Evolutionary conservation across 2,329 filamentous ascomycete genomes (phyloP), one percentile per base, ranked within the genome.

Genomic region (Sporothrix brasiliensis): DNA sequence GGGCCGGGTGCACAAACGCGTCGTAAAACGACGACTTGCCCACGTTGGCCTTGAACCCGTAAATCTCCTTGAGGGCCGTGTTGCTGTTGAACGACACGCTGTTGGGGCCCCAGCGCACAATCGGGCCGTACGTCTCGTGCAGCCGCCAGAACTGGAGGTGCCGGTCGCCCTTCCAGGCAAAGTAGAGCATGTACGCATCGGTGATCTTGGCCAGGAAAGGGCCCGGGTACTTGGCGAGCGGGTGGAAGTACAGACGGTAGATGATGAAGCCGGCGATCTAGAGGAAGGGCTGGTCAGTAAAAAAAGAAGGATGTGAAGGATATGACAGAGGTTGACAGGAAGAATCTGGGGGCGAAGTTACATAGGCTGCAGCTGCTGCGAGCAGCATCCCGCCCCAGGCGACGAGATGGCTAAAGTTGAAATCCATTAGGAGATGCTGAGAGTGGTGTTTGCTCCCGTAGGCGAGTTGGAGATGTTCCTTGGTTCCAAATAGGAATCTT

Each of bases 91-190:
- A 87, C 0, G 89, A 92, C 54, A 97, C 81, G 72, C 87, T 88
- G 79, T 93, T 92, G 58, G 92, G 92, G 0, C 91, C 91, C 74
- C 91, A 92, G 39, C 92, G 91, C n/a, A 94, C 90, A 67, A 88
- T 79, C n/a, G 83, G 81, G 75, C 88, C 91, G 76, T 96, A 93
- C 77, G 85, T 84, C 74, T 89, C 81, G 78, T 96, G 92, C 74
- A 90, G 83, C 41, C 85, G 83, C 81, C 89, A 89, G 76, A 93
- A 89, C 76, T 91, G 88, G 21, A 94, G 84, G 77, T 94, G 91
- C 1, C 91, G 86, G 74, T 91, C 89, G 68, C 91, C 92, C 76
- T 87, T 89, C 80, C 89, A 91, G 63, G 91, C 90, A 74, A 93
- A 89, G 78, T 92, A 94, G 41, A 91, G 85, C 77, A 89, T 87